These are phyloP conservation scores for Boletus hoseneyae DNA, from an alignment of 1,284 basidiomycete species.

Conservation along the genomic window DNA sequence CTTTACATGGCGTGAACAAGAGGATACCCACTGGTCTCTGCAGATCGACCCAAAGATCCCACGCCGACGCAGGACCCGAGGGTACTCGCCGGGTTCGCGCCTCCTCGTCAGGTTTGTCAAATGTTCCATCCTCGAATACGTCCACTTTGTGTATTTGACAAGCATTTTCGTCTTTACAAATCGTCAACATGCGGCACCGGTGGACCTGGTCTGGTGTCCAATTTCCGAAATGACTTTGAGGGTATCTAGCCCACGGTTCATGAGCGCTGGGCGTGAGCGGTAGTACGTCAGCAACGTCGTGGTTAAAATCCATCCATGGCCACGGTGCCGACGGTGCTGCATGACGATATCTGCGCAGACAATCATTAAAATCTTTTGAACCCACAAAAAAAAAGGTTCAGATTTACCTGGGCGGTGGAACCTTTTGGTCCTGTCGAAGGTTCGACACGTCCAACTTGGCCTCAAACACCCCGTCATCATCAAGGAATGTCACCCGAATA, in stretches of 20 bases:
- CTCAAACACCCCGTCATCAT: not conserved
- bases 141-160: constrained; percentile 44
- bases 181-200: constrained; percentile 38
- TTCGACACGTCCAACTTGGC: constrained; percentile 13
- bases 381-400: not conserved
- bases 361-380: not conserved
- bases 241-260: constrained; percentile 37
- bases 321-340: constrained; percentile 37
- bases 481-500: constrained; percentile 1
- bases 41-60: constrained; percentile 21
- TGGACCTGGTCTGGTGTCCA: constrained; percentile 45
- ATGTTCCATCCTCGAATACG: constrained; percentile 35
- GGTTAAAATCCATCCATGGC: constrained; percentile 37
- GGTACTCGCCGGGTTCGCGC: constrained; percentile 5
- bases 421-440: constrained; percentile 6
- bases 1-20: not conserved
- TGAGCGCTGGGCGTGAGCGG: constrained; percentile 2
- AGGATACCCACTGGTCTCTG: constrained; percentile 15
- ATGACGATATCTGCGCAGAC: constrained; percentile 31
- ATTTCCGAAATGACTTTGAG: constrained; percentile 49
- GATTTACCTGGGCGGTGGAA: constrained; percentile 24
- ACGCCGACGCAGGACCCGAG: not conserved
- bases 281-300: constrained; percentile 17
- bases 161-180: constrained; percentile 19
- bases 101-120: constrained; percentile 11